A percentile compares a stretch with the other conserved stretches of the same genome.
Conservation (phyloP, 352 stramenopile species). For the Phytophthora hybrid region DNA sequence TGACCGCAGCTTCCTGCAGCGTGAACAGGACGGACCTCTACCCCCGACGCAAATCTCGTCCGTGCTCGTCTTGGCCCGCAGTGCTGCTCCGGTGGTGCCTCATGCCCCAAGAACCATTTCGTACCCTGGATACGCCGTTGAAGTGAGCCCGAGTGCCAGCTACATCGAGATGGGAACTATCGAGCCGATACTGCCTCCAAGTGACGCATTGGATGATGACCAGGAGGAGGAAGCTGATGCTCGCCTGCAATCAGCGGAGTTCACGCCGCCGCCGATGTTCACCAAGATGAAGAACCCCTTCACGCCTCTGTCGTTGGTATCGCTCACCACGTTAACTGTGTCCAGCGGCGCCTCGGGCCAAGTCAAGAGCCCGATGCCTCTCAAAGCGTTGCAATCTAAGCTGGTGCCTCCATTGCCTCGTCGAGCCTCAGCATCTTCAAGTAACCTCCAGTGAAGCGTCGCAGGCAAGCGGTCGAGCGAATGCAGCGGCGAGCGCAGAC, state of each 20-base stretch:
- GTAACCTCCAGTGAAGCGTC: conserved; percentile 33
- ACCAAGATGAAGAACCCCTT: conserved; percentile 46
- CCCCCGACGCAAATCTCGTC: conserved; percentile 44
- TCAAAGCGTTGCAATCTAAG: conserved; percentile 21
- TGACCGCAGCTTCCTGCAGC: conserved; percentile 65
- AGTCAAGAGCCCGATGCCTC: conserved; percentile 11
- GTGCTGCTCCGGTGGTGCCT: conserved; percentile 33
- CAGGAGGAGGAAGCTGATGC: conserved; percentile 4
- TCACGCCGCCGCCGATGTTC: conserved; percentile 58
- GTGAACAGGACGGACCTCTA: conserved; percentile 33
- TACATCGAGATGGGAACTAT: conserved; percentile 70
- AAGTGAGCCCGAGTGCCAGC: conserved; percentile 58
- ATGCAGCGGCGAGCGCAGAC: conserved; percentile 30
- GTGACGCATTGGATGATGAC: conserved; percentile 22
- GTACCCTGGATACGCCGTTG: conserved; percentile 57
- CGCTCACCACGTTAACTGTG: neutral
- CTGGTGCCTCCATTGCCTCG: conserved; percentile 21
- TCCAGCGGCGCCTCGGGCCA: conserved; percentile 1
- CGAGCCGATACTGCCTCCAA: conserved; percentile 56
- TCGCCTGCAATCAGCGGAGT: conserved; percentile 32
- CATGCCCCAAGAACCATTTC: conserved; percentile 48
- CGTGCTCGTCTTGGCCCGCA: conserved; percentile 32
- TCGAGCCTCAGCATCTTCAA: conserved; percentile 4
- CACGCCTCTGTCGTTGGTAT: conserved; percentile 22
- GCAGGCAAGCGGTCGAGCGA: neutral